A percentile compares a stretch with the other conserved stretches of the same genome.
Evolutionary conservation across 2,329 filamentous ascomycete species (phyloP).

Genomic region (Penicillium sp.): DNA sequence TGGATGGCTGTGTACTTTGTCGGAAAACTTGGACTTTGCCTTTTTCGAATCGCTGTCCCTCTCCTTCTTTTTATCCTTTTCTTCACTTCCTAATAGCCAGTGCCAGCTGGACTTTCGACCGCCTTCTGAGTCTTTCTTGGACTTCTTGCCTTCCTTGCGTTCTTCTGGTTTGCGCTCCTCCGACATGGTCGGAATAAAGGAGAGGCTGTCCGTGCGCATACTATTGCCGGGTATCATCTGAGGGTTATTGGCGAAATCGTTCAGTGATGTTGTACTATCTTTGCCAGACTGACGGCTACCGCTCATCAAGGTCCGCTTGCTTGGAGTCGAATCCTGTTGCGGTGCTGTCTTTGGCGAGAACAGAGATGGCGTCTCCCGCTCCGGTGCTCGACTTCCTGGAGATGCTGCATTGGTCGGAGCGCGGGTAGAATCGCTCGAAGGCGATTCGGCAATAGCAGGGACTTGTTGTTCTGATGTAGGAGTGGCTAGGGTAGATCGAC

Average conservation of each 20-base stretch:
- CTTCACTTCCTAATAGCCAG: constrained; percentile 70
- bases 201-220: constrained; percentile 69
- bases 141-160: constrained; percentile 66
- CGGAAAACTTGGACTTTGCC: constrained; percentile 50
- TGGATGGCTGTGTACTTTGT: constrained; percentile 64
- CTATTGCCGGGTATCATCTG: constrained; percentile 65
- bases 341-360: constrained; percentile 28
- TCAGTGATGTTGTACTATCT: constrained; percentile 50
- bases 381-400: constrained; percentile 42
- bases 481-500: constrained; percentile 50
- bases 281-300: constrained; percentile 29
- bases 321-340: constrained; percentile 42
- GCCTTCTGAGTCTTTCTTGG: constrained; percentile 64
- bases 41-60: constrained; percentile 64
- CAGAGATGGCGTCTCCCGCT: constrained; percentile 39
- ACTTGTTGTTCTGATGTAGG: constrained; percentile 47
- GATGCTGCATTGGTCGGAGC: constrained; percentile 24
- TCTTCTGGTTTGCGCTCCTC: constrained; percentile 72
- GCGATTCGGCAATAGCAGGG: constrained; percentile 60
- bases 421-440: constrained; percentile 44
- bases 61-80: constrained; percentile 55
- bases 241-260: constrained; percentile 61
- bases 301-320: constrained; percentile 30
- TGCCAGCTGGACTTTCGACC: constrained; percentile 71
- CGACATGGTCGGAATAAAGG: constrained; percentile 69